Evolutionary conservation across 108 stramenopile genomes (phyloP), one percentile per base, ranked within the genome.

Genomic region (Mediolabrus comicus): DNA sequence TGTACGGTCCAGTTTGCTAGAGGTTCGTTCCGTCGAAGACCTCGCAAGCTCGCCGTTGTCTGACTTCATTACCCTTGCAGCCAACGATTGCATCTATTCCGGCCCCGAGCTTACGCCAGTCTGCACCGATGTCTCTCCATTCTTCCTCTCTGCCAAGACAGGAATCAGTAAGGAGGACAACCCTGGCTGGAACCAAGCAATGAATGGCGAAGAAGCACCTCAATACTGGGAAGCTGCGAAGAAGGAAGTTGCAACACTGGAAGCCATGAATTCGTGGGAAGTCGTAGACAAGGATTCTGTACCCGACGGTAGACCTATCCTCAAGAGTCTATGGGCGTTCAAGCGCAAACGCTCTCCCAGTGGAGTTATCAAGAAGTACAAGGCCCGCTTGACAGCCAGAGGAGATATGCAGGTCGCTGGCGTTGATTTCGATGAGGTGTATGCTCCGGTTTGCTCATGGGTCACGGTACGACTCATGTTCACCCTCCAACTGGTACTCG

Each of bases 121-220:
- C 3, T 8, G 10, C n/a, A 34, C 35, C n/a, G 59, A 22, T 14
- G 38, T 69, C 12, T 34, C 38, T 51, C 58, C 68, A 4, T 19
- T 60, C 4, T 61, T 62, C 13, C 59, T 69, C 3, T 51, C 29
- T 0, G 59, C 68, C 3, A 36, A 60, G 2, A 9, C 68, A 8
- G 31, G 58, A 8, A 32, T 34, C 8, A 1, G 32, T 36, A 49
- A 57, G 14, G 65, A 65, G 0, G 79, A 84, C 2, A 74, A 75
- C 9, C 84, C 84, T 0, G 69, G 13, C 16, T 81, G 68, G 57
- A 22, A 78, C 0, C 57, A 84, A 69, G 83, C 79, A 1, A 80
- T 80, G 70, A 62, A 33, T 33, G 79, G 83, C 4, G 75, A 75
- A 1, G 29, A 67, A 14, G 31, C 29, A 1, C 67, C 55, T 10